Evolutionary conservation across 805 yeast species (phyloP), one percentile per base, ranked within the genome.

Genomic region (Kazachstania taianensis): DNA sequence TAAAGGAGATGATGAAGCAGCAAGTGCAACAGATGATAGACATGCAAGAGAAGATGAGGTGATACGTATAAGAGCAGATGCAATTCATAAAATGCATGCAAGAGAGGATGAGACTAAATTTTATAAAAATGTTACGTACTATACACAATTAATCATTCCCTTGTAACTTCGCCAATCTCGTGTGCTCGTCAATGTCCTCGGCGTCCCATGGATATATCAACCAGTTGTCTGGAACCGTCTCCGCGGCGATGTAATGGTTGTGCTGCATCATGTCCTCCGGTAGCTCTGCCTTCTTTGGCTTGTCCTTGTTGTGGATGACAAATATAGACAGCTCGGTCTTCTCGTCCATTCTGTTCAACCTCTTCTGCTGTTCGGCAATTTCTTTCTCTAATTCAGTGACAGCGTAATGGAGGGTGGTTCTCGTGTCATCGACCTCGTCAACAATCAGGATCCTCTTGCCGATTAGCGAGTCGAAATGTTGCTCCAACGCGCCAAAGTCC

Each of bases 121-220:
- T 22, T 22, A 22, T 22, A 22, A n/a, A n/a, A n/a, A n/a, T n/a
- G n/a, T n/a, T n/a, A n/a, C n/a, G n/a, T n/a, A n/a, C n/a, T n/a
- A 22, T 22, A n/a, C 4, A 7, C 15, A 9, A 10, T 44, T 42
- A 73, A 48, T 66, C 66, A 55, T 78, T 73, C 23, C 86, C 87
- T 61, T 82, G 94, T 35, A 61, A 65, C 36, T 64, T 62, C 20
- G 94, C 89, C 25, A 54, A 51, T 44, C 65, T 65, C 17, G 92
- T 78, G 55, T 83, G 94, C 43, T 66, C 67, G 50, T 81, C 94
- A 46, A 83, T 84, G 58, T 83, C 92, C 19, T 59, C 62, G 14
- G 92, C 80, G 55, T 84, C 94, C 94, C 94, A 83, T 28, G 94
- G 94, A 59, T 84, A 83, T 28, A 89, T 86, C 48, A 83, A 75